Base-by-base conservation (phyloP, 1,284 basidiomycete genomes). In the Marasmius sp. region DNA sequence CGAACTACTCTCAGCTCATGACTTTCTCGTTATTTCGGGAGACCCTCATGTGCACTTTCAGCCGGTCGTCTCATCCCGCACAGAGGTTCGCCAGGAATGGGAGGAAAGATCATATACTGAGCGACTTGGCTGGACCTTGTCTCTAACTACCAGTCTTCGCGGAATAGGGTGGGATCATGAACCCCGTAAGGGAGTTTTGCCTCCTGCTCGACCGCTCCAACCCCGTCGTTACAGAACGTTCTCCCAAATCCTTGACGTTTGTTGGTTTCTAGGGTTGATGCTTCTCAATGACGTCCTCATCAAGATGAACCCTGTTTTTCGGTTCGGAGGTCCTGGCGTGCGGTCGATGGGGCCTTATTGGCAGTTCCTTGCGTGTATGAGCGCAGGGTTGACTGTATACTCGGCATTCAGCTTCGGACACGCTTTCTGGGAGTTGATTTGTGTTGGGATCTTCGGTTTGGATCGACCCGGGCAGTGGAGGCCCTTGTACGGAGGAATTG, bases 141-240 rank as follows among this genome's bases (percentile, higher is more conserved):
- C 66, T 16, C 64, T 75, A 8, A 48, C 63, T 27, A 41, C 61
- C 0, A 68, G 64, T 33, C 61, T 65, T 1, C 66, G 74, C 8
- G 69, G 69, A 11, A 59, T 74, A 8, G 66, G 70, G 36, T 74
- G 71, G 69, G 39, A 56, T 14, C 68, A 72, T 53, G 70, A 71
- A 57, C 65, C 68, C 5, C 65, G 58, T 1, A 33, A 49, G 39
- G 60, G 61, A 22, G 45, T 72, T 33, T 66, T 67, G 18, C 62
- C 70, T 16, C 66, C 63, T 16, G 66, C 70, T 4, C 60, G 58
- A 47, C 5, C 41, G 41, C n/a, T 43, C 3, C 63, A 41, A 11
- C 57, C 67, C 4, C 66, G 66, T 12, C 16, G 36, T 7, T 33
- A 43, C 11, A 69, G 69, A 58, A 54, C 67, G 16, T 10, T 61